phyloP scores from a whole-genome alignment of 768 basidiomycete species.

The Lactarius vividus region DNA sequence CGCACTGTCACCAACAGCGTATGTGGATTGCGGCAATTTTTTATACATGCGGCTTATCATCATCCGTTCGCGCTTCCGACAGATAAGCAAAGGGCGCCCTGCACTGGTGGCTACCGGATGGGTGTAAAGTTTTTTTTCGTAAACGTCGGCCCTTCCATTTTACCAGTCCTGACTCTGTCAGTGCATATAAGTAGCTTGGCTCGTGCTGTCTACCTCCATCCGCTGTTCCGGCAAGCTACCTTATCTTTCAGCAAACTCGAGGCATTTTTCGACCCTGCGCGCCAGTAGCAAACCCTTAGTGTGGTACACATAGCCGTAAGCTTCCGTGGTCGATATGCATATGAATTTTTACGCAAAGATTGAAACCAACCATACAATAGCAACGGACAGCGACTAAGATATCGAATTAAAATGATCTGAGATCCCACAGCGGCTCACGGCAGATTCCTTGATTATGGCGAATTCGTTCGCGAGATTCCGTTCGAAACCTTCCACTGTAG shows the following conservation, averaged over 20 bases:
- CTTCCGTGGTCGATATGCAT: background rate
- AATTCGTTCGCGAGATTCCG: background rate
- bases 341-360: background rate
- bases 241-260: background rate
- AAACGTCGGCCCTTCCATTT: background rate
- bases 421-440: background rate
- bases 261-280: slow-evolving; percentile 4
- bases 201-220: background rate
- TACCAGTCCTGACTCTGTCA: background rate
- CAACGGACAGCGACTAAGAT: slow-evolving; percentile 1
- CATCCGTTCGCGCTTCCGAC: slow-evolving; percentile 2
- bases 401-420: background rate
- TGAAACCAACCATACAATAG: background rate
- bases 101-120: background rate
- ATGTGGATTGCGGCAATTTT: slow-evolving; percentile 6
- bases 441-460: background rate
- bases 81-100: slow-evolving; percentile 7
- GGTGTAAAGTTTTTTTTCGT: slow-evolving; percentile 5
- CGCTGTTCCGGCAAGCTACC: background rate
- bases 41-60: slow-evolving; percentile 1
- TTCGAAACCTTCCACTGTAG: background rate
- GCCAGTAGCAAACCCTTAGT: background rate
- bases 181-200: background rate
- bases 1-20: slow-evolving; percentile 9
- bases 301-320: background rate